Conservation (phyloP, 208 protist genomes). For the Wallacemonas collosoma region DNA sequence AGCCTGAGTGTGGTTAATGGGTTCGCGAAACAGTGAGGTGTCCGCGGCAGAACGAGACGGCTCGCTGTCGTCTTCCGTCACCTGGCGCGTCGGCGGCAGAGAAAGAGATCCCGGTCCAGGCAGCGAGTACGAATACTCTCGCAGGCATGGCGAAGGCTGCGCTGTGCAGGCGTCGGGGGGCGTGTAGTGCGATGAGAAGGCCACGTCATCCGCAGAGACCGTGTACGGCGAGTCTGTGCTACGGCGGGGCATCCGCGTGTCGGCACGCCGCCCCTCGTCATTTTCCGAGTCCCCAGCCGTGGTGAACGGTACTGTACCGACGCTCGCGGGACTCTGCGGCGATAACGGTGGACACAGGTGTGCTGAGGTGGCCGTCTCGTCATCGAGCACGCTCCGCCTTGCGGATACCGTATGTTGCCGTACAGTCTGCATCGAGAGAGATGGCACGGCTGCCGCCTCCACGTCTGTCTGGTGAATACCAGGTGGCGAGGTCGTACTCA, state of each 20-base stretch:
- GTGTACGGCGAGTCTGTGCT: not conserved
- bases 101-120: not conserved
- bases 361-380: not conserved
- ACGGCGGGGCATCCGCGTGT: not conserved
- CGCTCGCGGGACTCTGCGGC: constrained; percentile 1
- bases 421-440: not conserved
- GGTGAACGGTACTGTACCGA: not conserved
- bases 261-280: not conserved
- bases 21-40: not conserved
- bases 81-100: not conserved
- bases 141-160: not conserved
- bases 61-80: not conserved
- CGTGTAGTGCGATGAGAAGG: not conserved
- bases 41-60: not conserved
- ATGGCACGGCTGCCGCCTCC: not conserved
- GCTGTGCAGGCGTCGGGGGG: not conserved
- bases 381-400: not conserved
- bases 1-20: no score
- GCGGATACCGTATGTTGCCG: not conserved
- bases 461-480: not conserved
- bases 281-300: not conserved
- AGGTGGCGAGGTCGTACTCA: not conserved
- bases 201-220: not conserved
- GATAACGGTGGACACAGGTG: not conserved
- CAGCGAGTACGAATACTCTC: no score